Percentiles rank a stretch among this genome's conserved stretches.
Evolutionary conservation across 2,329 filamentous ascomycete genomes (phyloP).

Genomic region (Lecanosticta acicola): DNA sequence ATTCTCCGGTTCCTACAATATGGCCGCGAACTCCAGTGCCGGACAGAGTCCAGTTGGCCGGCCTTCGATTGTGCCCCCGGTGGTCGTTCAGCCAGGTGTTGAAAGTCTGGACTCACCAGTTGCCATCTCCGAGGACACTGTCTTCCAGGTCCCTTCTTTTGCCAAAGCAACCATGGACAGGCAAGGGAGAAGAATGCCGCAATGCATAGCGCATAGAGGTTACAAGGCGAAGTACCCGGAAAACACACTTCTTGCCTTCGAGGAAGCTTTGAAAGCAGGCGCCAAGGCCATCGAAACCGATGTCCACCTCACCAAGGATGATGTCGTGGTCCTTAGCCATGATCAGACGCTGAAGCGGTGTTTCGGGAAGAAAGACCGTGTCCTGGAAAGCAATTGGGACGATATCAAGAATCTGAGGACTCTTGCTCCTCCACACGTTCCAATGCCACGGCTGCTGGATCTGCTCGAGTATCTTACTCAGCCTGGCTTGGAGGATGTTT

Average conservation of each 20-base stretch:
- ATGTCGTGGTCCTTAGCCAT: slow-evolving; percentile 67
- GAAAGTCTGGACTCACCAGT: slow-evolving; percentile 25
- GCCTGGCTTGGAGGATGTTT: slow-evolving; percentile 61
- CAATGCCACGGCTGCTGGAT: slow-evolving; percentile 69
- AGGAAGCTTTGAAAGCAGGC: slow-evolving; percentile 64
- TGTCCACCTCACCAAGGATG: slow-evolving; percentile 74
- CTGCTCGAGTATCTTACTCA: slow-evolving; percentile 65
- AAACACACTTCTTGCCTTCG: slow-evolving; percentile 78
- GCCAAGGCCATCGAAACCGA: slow-evolving; percentile 85
- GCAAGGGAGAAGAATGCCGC: slow-evolving; percentile 47
- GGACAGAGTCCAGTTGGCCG: neutral
- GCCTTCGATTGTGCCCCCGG: slow-evolving; percentile 22
- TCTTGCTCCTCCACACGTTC: slow-evolving; percentile 58
- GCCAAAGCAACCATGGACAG: slow-evolving; percentile 19
- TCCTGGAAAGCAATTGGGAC: slow-evolving; percentile 71
- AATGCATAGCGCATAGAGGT: slow-evolving; percentile 72
- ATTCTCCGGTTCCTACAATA: neutral
- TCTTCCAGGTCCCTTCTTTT: slow-evolving; percentile 22
- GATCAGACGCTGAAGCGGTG: slow-evolving; percentile 74
- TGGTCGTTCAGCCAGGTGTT: slow-evolving; percentile 29
- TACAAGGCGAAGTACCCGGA: slow-evolving; percentile 75
- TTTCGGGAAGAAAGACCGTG: slow-evolving; percentile 66
- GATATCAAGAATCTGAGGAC: slow-evolving; percentile 66
- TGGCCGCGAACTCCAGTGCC: neutral
- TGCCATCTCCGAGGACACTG: slow-evolving; percentile 19